Conservation (phyloP, 208 protist species). For the Wallacemonas sp. region DNA sequence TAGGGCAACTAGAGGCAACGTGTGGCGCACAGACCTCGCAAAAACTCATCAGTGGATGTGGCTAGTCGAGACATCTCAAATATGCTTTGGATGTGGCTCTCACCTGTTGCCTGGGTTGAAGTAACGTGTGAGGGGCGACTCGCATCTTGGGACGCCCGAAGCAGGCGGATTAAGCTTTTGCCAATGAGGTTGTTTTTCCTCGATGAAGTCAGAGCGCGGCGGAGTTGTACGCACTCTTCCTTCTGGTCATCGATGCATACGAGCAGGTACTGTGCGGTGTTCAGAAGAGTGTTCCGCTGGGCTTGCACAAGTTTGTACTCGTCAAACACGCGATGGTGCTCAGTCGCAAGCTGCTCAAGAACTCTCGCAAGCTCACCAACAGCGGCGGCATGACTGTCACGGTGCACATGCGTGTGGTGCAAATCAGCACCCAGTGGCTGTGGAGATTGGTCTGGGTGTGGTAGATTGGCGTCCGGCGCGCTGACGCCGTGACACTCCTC, state of each 20-base stretch:
- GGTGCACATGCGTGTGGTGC: too few relatives aligned
- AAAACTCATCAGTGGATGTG: constrained; percentile 1
- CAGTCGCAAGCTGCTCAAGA: background rate
- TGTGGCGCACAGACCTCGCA: background rate
- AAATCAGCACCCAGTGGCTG: too few relatives aligned
- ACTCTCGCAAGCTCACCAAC: background rate
- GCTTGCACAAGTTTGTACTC: constrained; percentile 4
- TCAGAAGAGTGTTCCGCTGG: constrained; percentile 4
- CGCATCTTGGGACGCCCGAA: background rate
- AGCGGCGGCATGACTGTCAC: background rate
- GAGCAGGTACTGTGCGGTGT: background rate
- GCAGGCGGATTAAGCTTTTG: constrained; percentile 20
- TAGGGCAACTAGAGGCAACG: too few relatives aligned
- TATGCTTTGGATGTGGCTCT: background rate
- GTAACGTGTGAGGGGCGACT: background rate
- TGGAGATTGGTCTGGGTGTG: too few relatives aligned
- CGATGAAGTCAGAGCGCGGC: constrained; percentile 1
- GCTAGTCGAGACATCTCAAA: background rate
- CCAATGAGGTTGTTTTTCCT: constrained; percentile 17
- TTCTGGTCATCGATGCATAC: constrained; percentile 4
- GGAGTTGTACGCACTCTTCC: constrained; percentile 4
- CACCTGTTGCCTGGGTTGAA: background rate
- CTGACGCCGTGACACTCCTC: background rate
- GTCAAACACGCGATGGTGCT: background rate
- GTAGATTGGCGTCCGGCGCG: background rate